phyloP scores from a whole-genome alignment of 148 eudicot species.

The Dianthus caryophyllus region DNA sequence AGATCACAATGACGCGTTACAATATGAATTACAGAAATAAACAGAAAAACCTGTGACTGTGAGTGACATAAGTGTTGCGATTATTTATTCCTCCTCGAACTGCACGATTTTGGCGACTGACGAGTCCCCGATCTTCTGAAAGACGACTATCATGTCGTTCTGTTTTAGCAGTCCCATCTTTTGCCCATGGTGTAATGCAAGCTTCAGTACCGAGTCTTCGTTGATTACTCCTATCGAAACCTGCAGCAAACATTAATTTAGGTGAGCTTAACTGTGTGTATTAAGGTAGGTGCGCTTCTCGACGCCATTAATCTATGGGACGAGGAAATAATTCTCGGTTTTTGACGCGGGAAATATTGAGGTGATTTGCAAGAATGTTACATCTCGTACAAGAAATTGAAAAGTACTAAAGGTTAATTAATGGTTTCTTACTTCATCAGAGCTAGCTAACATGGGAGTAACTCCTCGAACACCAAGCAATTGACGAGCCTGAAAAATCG shows the following conservation, averaged over 20 bases:
- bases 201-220: conserved; percentile 48
- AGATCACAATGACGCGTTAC: too few relatives aligned
- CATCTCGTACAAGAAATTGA: background rate
- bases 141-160: conserved; percentile 52
- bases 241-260: conserved; percentile 27
- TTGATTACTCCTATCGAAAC: conserved; percentile 31
- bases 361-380: too few relatives aligned
- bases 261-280: too few relatives aligned
- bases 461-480: conserved; percentile 62
- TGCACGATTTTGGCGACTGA: conserved; percentile 40
- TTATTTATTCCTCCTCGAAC: conserved; percentile 29
- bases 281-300: too few relatives aligned
- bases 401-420: background rate
- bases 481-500: conserved; percentile 49
- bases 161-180: conserved; percentile 39
- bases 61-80: conserved; percentile 1
- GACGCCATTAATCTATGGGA: too few relatives aligned
- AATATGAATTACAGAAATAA: too few relatives aligned
- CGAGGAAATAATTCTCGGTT: too few relatives aligned
- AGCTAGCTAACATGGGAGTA: conserved; percentile 46
- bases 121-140: conserved; percentile 53
- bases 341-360: too few relatives aligned
- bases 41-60: background rate
- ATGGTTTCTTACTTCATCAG: conserved; percentile 37
- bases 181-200: conserved; percentile 46